These are phyloP conservation scores for Fraxinus excelsior DNA, from an alignment of 257 asterid genomes.

Conservation along the genomic window DNA sequence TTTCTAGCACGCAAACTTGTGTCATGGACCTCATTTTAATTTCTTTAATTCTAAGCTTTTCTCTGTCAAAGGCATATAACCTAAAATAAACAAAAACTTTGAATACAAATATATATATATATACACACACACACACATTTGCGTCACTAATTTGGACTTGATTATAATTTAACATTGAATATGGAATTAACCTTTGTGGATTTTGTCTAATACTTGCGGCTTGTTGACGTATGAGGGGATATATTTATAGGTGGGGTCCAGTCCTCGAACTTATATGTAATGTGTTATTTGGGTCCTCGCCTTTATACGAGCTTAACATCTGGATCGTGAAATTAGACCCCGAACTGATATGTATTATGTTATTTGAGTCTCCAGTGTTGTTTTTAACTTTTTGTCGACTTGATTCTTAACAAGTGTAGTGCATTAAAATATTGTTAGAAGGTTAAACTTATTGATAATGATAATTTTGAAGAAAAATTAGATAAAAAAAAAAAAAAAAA, in stretches of 20 bases:
- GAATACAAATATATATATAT: too few relatives aligned
- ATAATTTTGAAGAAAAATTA: too few relatives aligned
- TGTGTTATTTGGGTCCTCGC: not conserved
- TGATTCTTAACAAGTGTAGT: not conserved
- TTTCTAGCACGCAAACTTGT: constrained; percentile 4
- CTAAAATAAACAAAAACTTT: too few relatives aligned
- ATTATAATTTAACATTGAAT: not conserved
- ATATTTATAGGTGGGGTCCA: not conserved
- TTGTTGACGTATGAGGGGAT: constrained; percentile 22
- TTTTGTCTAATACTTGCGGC: not conserved
- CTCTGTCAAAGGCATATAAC: too few relatives aligned
- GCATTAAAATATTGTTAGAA: too few relatives aligned
- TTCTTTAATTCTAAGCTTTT: not conserved
- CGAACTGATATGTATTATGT: too few relatives aligned
- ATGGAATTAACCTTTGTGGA: constrained; percentile 1
- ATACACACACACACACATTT: too few relatives aligned
- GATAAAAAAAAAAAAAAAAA: too few relatives aligned
- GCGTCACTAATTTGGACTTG: not conserved
- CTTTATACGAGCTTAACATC: not conserved
- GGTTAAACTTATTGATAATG: too few relatives aligned
- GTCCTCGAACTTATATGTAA: not conserved
- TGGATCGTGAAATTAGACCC: not conserved
- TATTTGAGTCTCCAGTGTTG: too few relatives aligned
- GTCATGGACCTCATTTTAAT: not conserved
- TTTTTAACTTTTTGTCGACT: too few relatives aligned